Evolutionary conservation across 176 grass and related monocot species (phyloP), one percentile per base, ranked within the genome.

Genomic region (Tillandsia fasciculata): DNA sequence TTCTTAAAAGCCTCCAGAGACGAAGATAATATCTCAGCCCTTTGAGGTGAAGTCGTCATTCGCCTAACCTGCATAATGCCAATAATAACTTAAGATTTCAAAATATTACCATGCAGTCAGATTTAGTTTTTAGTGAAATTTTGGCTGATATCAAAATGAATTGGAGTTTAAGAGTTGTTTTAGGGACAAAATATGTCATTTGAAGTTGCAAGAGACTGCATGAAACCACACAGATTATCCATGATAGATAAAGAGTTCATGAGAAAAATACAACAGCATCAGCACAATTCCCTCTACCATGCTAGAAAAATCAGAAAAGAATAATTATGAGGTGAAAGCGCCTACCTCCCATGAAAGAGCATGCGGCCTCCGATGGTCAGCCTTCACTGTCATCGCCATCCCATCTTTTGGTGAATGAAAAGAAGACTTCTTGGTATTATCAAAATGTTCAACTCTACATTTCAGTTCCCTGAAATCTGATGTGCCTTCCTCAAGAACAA

Each of bases 1-100:
- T 91, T 90, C 75, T 80, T 91, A 80, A 99, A 99, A 28, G 94
- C 94, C 80, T 99, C 94, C 70, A 99, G 69, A 78, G 94, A 99
- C 79, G 94, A 99, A 83, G 94, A 99, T 33, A 99, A 75, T 85
- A 99, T 99, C 76, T 99, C 94, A 83, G 91, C 89, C 80, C 87
- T 99, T 73, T 93, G 94, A 66, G 89, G 83, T 74, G 94, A 90
- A 82, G 89, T 99, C 77, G 94, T 90, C 94, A 99, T 93, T 63
- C 94, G 68, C 69, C 94, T 82, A 57, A 99, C 94, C 94, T 99
- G 82, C 74, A 87, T 66, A 74, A 50, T 69, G 23, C 42, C 29
- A 69, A 12, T 61, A 17, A 61, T 20, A 61, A 61, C 13, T 61
- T 61, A 61, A 9, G n/a, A 18, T 20, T 61, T 20, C 13, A 61